These are phyloP conservation scores for Cyberlindnera americana DNA, from an alignment of 805 yeast species.

Conservation along the genomic window DNA sequence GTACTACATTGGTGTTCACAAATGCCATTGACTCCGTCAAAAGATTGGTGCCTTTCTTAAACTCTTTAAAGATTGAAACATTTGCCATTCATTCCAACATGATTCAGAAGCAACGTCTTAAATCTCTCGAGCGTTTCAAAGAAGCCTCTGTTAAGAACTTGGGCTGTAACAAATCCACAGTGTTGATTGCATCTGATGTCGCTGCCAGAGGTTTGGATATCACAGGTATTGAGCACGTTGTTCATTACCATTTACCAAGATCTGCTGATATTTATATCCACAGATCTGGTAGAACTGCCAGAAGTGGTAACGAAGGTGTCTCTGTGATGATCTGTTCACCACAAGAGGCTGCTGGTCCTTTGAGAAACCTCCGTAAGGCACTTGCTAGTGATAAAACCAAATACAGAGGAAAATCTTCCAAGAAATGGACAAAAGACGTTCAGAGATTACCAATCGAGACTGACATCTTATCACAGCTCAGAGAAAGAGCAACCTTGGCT, in stretches of 20 bases:
- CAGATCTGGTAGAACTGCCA: slow-evolving; percentile 97
- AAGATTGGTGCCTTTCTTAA: slow-evolving; percentile 72
- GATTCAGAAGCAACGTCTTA: slow-evolving; percentile 90
- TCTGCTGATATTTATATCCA: slow-evolving; percentile 93
- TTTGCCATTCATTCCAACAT: slow-evolving; percentile 88
- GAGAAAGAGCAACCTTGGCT: slow-evolving; percentile 65
- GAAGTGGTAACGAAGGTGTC: slow-evolving; percentile 94
- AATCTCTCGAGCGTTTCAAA: slow-evolving; percentile 78
- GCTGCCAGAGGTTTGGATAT: slow-evolving; percentile 98
- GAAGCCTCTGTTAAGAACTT: slow-evolving; percentile 39
- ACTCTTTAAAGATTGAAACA: slow-evolving; percentile 60
- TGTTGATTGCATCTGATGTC: slow-evolving; percentile 90
- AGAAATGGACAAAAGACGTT: slow-evolving; percentile 51
- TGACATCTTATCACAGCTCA: slow-evolving; percentile 66
- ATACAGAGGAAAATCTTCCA: slow-evolving; percentile 32
- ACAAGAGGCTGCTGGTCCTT: slow-evolving; percentile 87
- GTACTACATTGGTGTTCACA: slow-evolving; percentile 85
- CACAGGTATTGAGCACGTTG: slow-evolving; percentile 85
- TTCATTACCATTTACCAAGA: slow-evolving; percentile 93
- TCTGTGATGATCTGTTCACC: slow-evolving; percentile 91
- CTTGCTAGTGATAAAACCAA: slow-evolving; percentile 37
- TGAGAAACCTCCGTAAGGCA: slow-evolving; percentile 65
- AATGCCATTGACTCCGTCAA: slow-evolving; percentile 95
- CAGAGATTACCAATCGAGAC: slow-evolving; percentile 73
- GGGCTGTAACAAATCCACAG: slow-evolving; percentile 49